Evolutionary conservation across 31 red algal genomes (phyloP), one percentile per base, ranked within the genome.

Genomic region (Bonnemaisonia californica): DNA sequence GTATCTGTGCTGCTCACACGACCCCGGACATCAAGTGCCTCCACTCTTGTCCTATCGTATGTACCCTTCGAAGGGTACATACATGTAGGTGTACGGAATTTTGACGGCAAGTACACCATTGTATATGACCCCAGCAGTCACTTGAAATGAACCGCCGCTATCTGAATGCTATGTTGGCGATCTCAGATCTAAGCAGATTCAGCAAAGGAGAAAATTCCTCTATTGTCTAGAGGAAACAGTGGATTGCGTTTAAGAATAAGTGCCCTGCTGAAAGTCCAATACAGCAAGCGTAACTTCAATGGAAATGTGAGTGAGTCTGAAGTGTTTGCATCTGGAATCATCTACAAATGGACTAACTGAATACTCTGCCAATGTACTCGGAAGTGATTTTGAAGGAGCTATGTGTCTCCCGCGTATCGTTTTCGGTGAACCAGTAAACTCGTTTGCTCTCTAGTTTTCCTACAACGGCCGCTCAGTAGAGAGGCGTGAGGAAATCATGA

Each of bases 281-380:
- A 78, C 57, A 78, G 71, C 34, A 83, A 72, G 31, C 55, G 31
- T 1, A 67, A 58, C 71, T 94, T 94, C 62, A 84, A 89, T 41
- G 91, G 91, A 28, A 33, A 88, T 30, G 78, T 88, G 28, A 30
- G 68, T 45, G 36, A 74, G 26, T 21, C 41, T 45, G 36, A 45
- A 23, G 47, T 85, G 58, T n/a, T 24, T 48, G 59, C 56, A 45
- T 28, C 74, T 91, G 47, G 88, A 91, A 47, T 84, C 88, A 34
- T 82, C 88, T 12, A 91, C 88, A 16, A 83, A 83, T 47, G 88
- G 88, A 13, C 54, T 91, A 4, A 64, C 80, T 3, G 80, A 84
- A 40, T 79, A 84, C 65, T 35, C 47, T 35, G 76, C 48, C n/a
- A 91, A 91, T 40, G 51, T 76, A 40, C 81, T 57, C 32, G 80